These are phyloP conservation scores for Spathaspora sp. DNA, from an alignment of 805 yeast species.

Conservation along the genomic window DNA sequence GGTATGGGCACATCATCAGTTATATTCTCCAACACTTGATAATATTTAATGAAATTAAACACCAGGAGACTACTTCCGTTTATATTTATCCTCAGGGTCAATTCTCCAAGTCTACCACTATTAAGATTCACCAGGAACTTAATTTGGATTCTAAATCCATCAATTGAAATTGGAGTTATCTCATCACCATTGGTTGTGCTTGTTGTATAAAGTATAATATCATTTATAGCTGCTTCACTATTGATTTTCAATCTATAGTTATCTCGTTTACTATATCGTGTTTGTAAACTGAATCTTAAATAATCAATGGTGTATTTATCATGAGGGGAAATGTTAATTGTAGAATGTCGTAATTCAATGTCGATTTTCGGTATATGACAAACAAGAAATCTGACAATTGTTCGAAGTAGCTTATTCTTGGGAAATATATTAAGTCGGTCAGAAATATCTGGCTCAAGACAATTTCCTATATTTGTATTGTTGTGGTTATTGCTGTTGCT, in stretches of 20 bases:
- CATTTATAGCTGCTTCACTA: slow-evolving; percentile 9
- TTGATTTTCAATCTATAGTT: slow-evolving; percentile 15
- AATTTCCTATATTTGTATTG: neutral
- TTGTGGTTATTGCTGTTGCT: neutral
- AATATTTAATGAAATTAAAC: slow-evolving; percentile 4
- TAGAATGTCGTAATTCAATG: slow-evolving; percentile 17
- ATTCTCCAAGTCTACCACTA: slow-evolving; percentile 1
- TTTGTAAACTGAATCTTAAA: slow-evolving; percentile 14
- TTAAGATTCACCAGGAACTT: slow-evolving; percentile 6
- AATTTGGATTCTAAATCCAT: neutral
- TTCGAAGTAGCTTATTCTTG: slow-evolving; percentile 6
- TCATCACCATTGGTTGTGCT: neutral
- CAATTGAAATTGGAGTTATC: slow-evolving; percentile 5
- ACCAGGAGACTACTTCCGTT: slow-evolving; percentile 8
- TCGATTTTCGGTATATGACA: slow-evolving; percentile 18
- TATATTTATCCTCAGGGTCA: slow-evolving; percentile 4
- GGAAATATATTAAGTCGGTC: slow-evolving; percentile 15
- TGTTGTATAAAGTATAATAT: slow-evolving; percentile 3
- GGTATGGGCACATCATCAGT: neutral
- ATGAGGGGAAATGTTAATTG: slow-evolving; percentile 3
- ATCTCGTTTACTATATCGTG: slow-evolving; percentile 17
- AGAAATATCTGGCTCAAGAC: neutral
- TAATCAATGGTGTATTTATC: slow-evolving; percentile 15
- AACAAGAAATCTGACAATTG: slow-evolving; percentile 12
- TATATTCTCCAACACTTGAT: neutral